A percentile compares a stretch with the other conserved stretches of the same genome.
Evolutionary conservation across 306 rosid species (phyloP).

Genomic region (Mimosa bimucronata): DNA sequence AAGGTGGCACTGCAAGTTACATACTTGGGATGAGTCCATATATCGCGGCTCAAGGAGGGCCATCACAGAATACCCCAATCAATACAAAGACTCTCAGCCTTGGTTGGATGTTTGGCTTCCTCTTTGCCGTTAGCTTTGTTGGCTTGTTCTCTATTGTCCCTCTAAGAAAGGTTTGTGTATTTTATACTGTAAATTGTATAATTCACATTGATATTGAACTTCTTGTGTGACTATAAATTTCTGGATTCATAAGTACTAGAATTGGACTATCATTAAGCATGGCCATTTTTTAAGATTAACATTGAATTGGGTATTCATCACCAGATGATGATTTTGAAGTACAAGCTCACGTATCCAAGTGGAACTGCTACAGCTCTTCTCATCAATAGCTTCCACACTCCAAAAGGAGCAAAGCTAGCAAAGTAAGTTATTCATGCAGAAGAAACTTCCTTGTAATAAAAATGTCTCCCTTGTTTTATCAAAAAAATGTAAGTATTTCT

Average conservation of each 20-base stretch:
- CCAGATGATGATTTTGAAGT: constrained; percentile 71
- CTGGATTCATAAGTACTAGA: too few relatives aligned
- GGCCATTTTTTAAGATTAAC: too few relatives aligned
- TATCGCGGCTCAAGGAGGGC: constrained; percentile 62
- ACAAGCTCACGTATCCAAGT: constrained; percentile 80
- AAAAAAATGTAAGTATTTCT: neutral
- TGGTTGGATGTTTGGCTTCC: constrained; percentile 80
- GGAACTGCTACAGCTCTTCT: constrained; percentile 90
- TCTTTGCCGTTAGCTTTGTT: constrained; percentile 71
- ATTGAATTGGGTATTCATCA: constrained; percentile 5
- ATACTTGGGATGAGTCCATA: constrained; percentile 69
- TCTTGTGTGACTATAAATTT: too few relatives aligned
- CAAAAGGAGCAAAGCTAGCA: constrained; percentile 80
- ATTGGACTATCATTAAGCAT: too few relatives aligned
- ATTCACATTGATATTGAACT: too few relatives aligned
- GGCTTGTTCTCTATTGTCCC: constrained; percentile 80
- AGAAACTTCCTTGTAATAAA: neutral
- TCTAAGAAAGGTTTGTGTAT: constrained; percentile 61
- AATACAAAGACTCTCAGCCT: constrained; percentile 58
- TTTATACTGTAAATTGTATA: neutral
- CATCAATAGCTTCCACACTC: constrained; percentile 81
- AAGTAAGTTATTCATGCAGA: constrained; percentile 43
- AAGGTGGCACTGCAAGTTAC: constrained; percentile 85
- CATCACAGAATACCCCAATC: constrained; percentile 51
- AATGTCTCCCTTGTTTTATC: too few relatives aligned